Evolutionary conservation across 129 eudicot species (phyloP), one percentile per base, ranked within the genome.

Genomic region (Ambrosia trifida): DNA sequence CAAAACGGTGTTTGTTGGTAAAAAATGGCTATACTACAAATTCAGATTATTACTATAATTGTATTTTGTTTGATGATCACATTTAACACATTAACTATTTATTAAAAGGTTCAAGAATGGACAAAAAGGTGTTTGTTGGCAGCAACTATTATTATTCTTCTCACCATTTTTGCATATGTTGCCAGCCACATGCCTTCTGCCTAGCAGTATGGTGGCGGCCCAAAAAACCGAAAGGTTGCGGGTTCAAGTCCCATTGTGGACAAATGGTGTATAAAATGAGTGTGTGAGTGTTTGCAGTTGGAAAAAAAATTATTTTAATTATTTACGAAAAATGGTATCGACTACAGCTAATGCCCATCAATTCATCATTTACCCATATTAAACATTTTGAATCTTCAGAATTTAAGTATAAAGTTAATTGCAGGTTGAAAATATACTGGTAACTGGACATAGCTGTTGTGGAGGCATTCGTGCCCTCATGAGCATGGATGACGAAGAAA

Each of bases 391-490:
- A 12, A 59, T 43, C 31, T 38, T 41, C 35, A 7, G 7, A 50
- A 30, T 52, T 33, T 40, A 8, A 38, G 20, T 10, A 11, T 24
- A 35, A 44, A 47, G 14, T 8, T 40, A 51, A 51, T 52, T 63
- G 53, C 83, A 95, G 99, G 99, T 95, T 68, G 85, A 86, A 78
- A 90, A 90, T 67, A 87, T 90, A 69, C 80, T 95, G 69, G 87
- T 95, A 50, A 73, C 94, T 70, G 99, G 99, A 68, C 99, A 90
- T 81, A 95, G 96, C 75, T 81, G 97, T 72, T 95, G 99, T 81
- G 99, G 97, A 59, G 99, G 99, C 64, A 90, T 95, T 46, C 89
- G 76, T 79, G 99, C 97, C 69, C 87, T 95, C 58, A 95, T 90
- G 96, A 71, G 97, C 79, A 84, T 88, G 96, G 77, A 80, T 51